phyloP scores from a whole-genome alignment of 805 yeast genomes.

The Yamadazyma takamatsuzukensis region DNA sequence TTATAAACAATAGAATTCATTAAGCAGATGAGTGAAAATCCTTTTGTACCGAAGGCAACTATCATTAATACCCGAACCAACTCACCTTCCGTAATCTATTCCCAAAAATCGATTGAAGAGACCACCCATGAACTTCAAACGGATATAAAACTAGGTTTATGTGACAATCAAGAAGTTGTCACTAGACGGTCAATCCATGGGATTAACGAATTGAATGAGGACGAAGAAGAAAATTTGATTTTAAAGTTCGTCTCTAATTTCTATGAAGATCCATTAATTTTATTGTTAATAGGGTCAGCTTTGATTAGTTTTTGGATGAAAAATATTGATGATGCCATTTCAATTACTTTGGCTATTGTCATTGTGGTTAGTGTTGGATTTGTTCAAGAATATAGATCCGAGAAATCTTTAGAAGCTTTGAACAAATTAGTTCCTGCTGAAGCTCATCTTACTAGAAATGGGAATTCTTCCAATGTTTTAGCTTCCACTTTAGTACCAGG shows the following conservation, averaged over 20 bases:
- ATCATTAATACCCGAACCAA: constrained; percentile 15
- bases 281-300: constrained; percentile 87
- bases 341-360: constrained; percentile 85
- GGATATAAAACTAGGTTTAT: constrained; percentile 55
- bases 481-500: constrained; percentile 94
- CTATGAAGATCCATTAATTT: constrained; percentile 86
- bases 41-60: constrained; percentile 23
- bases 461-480: constrained; percentile 71
- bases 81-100: constrained; percentile 63
- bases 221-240: constrained; percentile 73
- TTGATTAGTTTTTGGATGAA: constrained; percentile 85
- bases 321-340: constrained; percentile 93
- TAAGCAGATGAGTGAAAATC: constrained; percentile 43
- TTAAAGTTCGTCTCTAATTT: constrained; percentile 75
- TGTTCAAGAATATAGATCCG: constrained; percentile 95
- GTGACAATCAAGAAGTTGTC: constrained; percentile 64
- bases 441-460: constrained; percentile 85
- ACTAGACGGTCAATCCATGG: constrained; percentile 77
- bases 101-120: constrained; percentile 62
- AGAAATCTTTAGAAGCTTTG: constrained; percentile 88
- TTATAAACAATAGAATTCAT: not conserved
- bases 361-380: constrained; percentile 97
- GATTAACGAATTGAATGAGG: constrained; percentile 67
- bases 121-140: constrained; percentile 63
- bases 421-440: constrained; percentile 95